phyloP scores from a whole-genome alignment of 768 basidiomycete species.

The Rubroboletus satanas region DNA sequence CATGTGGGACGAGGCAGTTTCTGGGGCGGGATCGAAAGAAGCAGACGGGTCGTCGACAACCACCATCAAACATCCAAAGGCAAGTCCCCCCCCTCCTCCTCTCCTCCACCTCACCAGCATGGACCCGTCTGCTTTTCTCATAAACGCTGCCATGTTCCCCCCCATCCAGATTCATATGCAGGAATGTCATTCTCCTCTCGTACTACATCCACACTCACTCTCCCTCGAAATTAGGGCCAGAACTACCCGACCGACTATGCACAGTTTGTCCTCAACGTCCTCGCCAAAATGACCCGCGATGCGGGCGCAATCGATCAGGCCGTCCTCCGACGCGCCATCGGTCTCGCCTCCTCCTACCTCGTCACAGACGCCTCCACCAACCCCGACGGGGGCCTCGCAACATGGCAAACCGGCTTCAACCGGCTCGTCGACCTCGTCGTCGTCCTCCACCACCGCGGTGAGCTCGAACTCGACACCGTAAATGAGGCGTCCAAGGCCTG shows the following conservation, averaged over 20 bases:
- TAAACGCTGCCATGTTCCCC: conserved; percentile 16
- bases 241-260: conserved; percentile 55
- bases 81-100: conserved; percentile 4
- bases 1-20: background rate
- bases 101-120: conserved; percentile 9
- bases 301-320: conserved; percentile 54
- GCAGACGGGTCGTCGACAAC: conserved; percentile 6
- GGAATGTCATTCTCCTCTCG: conserved; percentile 15
- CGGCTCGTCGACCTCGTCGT: conserved; percentile 68
- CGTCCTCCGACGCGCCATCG: conserved; percentile 58
- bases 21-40: background rate
- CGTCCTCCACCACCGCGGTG: conserved; percentile 61
- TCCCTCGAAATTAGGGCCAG: conserved; percentile 21
- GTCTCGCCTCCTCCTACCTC: conserved; percentile 74
- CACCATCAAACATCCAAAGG: conserved; percentile 12
- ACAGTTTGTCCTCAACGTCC: conserved; percentile 51
- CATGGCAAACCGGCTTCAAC: conserved; percentile 67
- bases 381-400: conserved; percentile 48
- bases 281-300: conserved; percentile 49
- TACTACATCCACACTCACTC: background rate
- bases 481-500: conserved; percentile 58
- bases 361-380: conserved; percentile 69
- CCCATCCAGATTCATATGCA: conserved; percentile 31
- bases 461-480: conserved; percentile 75
- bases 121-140: conserved; percentile 23